These are phyloP conservation scores for Plasmodium gaboni DNA, from an alignment of 169 alveolate species.

Conservation along the genomic window DNA sequence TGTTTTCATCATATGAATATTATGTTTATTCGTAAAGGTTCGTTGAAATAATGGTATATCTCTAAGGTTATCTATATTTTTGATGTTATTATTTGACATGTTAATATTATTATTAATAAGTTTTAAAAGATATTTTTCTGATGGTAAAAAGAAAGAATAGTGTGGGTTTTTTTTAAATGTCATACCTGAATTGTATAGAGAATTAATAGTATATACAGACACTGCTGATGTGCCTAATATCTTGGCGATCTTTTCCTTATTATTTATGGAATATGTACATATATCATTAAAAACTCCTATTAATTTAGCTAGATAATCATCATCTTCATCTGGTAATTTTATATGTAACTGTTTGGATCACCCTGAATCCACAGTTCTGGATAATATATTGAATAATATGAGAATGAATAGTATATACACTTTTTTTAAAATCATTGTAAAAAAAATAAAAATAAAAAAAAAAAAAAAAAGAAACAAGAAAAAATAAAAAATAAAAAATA, in stretches of 20 bases:
- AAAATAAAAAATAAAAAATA: background rate
- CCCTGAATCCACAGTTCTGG: slow-evolving; percentile 63
- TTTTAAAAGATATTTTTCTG: slow-evolving; percentile 33
- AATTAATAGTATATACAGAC: slow-evolving; percentile 54
- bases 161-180: slow-evolving; percentile 67
- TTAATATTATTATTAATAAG: slow-evolving; percentile 5
- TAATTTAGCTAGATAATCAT: slow-evolving; percentile 74
- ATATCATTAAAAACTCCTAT: slow-evolving; percentile 38
- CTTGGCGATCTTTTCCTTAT: slow-evolving; percentile 43
- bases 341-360: slow-evolving; percentile 75
- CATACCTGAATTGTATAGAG: slow-evolving; percentile 62
- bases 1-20: slow-evolving; percentile 1
- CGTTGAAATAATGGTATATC: slow-evolving; percentile 37
- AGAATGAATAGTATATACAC: slow-evolving; percentile 13
- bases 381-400: slow-evolving; percentile 20
- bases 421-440: slow-evolving; percentile 41
- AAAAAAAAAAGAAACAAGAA: background rate
- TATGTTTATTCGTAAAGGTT: slow-evolving; percentile 1
- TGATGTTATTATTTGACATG: slow-evolving; percentile 19
- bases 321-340: slow-evolving; percentile 74
- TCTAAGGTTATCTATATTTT: slow-evolving; percentile 4
- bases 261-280: slow-evolving; percentile 38
- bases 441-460: background rate
- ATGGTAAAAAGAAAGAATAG: slow-evolving; percentile 66
- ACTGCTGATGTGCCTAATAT: slow-evolving; percentile 26